These are phyloP conservation scores for Polychaeton citri DNA, from an alignment of 2,329 filamentous ascomycete genomes.

Conservation along the genomic window DNA sequence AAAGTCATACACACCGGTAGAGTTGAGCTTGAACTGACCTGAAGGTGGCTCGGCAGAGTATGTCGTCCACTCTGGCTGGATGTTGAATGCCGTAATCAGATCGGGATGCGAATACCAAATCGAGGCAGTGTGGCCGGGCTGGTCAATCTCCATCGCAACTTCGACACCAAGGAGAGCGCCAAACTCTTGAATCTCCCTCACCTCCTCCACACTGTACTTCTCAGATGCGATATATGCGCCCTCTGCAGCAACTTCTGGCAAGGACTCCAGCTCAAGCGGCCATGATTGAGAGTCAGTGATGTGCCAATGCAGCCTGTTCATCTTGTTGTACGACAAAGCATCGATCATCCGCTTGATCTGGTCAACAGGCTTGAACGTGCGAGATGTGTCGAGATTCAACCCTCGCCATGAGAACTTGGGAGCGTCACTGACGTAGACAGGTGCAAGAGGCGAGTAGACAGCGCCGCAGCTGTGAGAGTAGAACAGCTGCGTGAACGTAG, in stretches of 20 bases:
- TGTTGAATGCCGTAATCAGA: constrained; percentile 51
- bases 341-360: constrained; percentile 67
- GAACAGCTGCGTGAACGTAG: constrained; percentile 69
- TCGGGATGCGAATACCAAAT: constrained; percentile 56
- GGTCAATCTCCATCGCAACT: constrained; percentile 65
- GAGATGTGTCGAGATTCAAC: constrained; percentile 63
- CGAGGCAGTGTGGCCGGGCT: constrained; percentile 64
- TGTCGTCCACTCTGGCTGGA: constrained; percentile 38
- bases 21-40: constrained; percentile 63
- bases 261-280: constrained; percentile 64
- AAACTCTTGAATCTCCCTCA: constrained; percentile 56
- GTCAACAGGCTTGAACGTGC: constrained; percentile 54
- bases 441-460: constrained; percentile 57
- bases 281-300: constrained; percentile 74
- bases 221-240: constrained; percentile 58
- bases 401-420: constrained; percentile 68
- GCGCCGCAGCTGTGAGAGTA: constrained; percentile 46
- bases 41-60: constrained; percentile 43
- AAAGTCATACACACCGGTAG: constrained; percentile 55
- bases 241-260: constrained; percentile 58
- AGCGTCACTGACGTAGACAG: constrained; percentile 56
- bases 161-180: constrained; percentile 56
- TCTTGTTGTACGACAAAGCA: constrained; percentile 62
- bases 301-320: constrained; percentile 72
- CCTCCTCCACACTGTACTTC: constrained; percentile 53